These are phyloP conservation scores for Saturnispora serradocipensis DNA, from an alignment of 805 yeast genomes.

Conservation along the genomic window DNA sequence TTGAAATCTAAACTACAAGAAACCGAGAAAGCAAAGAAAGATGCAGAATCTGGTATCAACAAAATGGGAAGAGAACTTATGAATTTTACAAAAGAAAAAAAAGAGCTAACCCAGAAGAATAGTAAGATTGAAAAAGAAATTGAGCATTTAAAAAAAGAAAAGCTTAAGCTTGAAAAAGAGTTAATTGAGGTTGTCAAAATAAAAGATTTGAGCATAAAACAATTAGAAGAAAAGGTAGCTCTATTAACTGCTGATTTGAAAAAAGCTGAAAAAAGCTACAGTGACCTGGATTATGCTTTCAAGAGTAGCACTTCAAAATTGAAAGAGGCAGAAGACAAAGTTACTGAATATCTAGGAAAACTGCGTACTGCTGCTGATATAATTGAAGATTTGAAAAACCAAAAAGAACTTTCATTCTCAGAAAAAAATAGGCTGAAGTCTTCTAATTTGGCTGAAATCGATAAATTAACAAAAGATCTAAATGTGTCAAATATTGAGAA, in stretches of 20 bases:
- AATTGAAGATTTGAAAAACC: slow-evolving; percentile 20
- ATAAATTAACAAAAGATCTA: slow-evolving; percentile 12
- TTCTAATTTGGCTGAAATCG: slow-evolving; percentile 1
- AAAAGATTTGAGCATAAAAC: slow-evolving; percentile 17
- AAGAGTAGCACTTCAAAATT: slow-evolving; percentile 20
- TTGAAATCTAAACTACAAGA: slow-evolving; percentile 24
- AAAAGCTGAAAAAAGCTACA: slow-evolving; percentile 19
- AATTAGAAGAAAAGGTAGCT: slow-evolving; percentile 16
- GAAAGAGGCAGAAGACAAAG: slow-evolving; percentile 18
- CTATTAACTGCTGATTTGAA: slow-evolving; percentile 15
- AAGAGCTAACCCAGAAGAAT: slow-evolving; percentile 36
- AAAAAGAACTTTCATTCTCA: slow-evolving; percentile 15
- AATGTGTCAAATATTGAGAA: neutral
- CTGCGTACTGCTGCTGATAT: slow-evolving; percentile 22
- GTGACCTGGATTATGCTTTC: slow-evolving; percentile 17
- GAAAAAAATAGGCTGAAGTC: slow-evolving; percentile 13
- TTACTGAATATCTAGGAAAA: slow-evolving; percentile 15
- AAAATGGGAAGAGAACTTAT: slow-evolving; percentile 83
- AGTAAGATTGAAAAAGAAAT: slow-evolving; percentile 36
- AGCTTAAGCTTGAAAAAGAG: slow-evolving; percentile 17
- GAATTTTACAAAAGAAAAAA: slow-evolving; percentile 51
- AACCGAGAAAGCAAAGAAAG: slow-evolving; percentile 30
- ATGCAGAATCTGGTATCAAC: slow-evolving; percentile 78
- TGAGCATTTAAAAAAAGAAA: slow-evolving; percentile 26
- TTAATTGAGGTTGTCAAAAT: slow-evolving; percentile 18